Evolutionary conservation across 257 asterid species (phyloP), one percentile per base, ranked within the genome.

Genomic region (Gentiana macrophylla): DNA sequence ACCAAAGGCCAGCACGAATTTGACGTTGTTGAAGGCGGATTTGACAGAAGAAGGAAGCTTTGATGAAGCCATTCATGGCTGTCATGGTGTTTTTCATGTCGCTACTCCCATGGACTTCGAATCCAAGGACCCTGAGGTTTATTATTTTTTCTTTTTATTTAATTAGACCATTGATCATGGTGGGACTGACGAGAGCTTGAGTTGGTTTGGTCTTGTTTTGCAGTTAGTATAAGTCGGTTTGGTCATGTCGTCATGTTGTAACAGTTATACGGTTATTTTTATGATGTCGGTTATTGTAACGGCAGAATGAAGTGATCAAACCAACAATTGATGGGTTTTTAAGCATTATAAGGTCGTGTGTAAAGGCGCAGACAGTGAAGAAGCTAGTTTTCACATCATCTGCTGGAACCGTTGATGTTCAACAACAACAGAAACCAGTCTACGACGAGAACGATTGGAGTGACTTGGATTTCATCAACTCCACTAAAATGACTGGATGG

Each of bases 401-500:
- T 15, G 95, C 93, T 32, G 95, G 95, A 57, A 77, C 98, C 34
- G 32, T 91, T 49, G 68, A 91, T 55, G 92, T 74, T 37, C 87
- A 91, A 69, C 78, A 81, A 64, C 74, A 74, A 60, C 81, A 73
- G 55, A 66, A 75, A 57, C 64, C 82, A 2, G 66, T 71, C 45
- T 91, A 87, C 12, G 88, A 91, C 12, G 95, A 91, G 71, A 76
- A 61, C 63, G 60, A 56, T 58, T 79, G 82, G 87, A 91, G 98
- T 60, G 94, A 91, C 65, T 64, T 84, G 71, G 87, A 84, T 45
- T 91, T 91, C 70, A 83, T 91, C 4, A 33, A 68, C 75, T 73
- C 90, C 82, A 84, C 68, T 66, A 91, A 87, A 68, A 84, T 87
- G 97, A 84, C 94, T 2, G 95, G 93, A 74, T 91, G 98, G 98